These are phyloP conservation scores for Colletotrichum caudatum DNA, from an alignment of 2,329 filamentous ascomycete species.

Conservation along the genomic window DNA sequence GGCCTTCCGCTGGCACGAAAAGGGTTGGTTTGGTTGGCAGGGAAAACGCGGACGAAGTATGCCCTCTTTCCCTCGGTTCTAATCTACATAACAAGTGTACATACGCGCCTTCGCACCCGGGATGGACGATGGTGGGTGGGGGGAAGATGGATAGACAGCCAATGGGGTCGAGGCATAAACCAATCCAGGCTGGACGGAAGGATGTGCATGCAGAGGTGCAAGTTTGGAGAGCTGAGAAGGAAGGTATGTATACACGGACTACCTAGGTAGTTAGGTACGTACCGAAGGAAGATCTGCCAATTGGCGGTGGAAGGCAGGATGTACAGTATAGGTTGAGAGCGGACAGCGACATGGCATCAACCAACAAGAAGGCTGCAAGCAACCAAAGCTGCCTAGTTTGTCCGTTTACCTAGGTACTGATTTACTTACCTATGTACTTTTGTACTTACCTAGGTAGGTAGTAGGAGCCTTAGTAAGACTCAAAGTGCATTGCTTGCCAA, in stretches of 20 bases:
- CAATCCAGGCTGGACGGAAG: constrained; percentile 16
- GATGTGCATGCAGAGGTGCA: constrained; percentile 10
- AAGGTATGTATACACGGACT: neutral
- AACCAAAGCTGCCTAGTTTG: neutral
- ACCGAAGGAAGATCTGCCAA: no score
- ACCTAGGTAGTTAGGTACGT: no score
- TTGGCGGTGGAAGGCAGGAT: constrained; percentile 13
- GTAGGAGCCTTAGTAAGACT: no score
- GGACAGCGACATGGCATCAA: neutral
- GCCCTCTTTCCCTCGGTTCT: constrained; percentile 17
- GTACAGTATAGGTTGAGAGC: neutral
- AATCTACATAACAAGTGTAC: no score
- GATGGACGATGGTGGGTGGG: neutral
- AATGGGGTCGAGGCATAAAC: constrained; percentile 29
- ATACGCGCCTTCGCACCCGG: neutral
- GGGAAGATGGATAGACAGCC: neutral
- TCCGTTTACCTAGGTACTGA: no score
- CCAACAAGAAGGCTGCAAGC: neutral
- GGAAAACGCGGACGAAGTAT: constrained; percentile 12
- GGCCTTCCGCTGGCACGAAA: neutral
- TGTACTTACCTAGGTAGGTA: no score
- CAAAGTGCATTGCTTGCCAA: no score
- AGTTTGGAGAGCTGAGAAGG: neutral
- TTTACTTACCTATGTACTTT: no score
- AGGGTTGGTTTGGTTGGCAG: neutral